Conservation (phyloP, 139 green algal genomes). For the Chlorella sp. region DNA sequence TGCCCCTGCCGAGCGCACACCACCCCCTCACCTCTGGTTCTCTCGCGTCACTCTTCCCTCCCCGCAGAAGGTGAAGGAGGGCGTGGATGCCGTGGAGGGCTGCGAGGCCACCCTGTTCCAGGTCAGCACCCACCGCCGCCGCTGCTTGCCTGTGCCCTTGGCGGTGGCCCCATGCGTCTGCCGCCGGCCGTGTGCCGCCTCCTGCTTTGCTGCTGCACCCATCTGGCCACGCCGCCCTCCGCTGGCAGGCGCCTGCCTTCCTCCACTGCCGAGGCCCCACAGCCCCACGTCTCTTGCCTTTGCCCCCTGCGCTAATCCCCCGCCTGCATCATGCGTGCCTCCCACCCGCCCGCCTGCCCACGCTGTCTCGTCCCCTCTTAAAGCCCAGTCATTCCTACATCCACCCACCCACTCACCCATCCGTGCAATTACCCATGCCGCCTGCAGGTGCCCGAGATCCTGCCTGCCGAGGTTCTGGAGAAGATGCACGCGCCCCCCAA, state of each 20-base stretch:
- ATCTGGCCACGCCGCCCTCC: too few relatives aligned
- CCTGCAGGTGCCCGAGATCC: conserved; percentile 57
- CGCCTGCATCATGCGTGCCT: background rate
- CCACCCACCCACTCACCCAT: background rate
- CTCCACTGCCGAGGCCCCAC: background rate
- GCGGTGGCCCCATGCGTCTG: background rate
- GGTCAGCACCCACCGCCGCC: conserved; percentile 9
- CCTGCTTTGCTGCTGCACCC: too few relatives aligned
- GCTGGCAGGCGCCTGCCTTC: background rate
- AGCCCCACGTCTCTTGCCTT: background rate
- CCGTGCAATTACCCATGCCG: background rate
- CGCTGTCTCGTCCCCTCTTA: background rate
- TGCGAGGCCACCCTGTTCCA: conserved; percentile 48
- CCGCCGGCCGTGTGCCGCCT: too few relatives aligned
- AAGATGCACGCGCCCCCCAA: conserved; percentile 70
- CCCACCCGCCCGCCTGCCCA: background rate
- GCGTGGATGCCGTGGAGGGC: conserved; percentile 44
- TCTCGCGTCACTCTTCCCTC: background rate
- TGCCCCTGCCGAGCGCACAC: background rate
- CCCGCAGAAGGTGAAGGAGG: conserved; percentile 47
- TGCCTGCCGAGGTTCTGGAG: conserved; percentile 55
- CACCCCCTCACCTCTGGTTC: background rate
- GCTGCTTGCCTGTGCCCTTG: background rate
- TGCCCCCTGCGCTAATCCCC: background rate
- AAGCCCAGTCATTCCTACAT: background rate